A percentile compares a stretch with the other conserved stretches of the same genome.
phyloP scores from a whole-genome alignment of 441 rosid species.

The Eutrema salsugineum region DNA sequence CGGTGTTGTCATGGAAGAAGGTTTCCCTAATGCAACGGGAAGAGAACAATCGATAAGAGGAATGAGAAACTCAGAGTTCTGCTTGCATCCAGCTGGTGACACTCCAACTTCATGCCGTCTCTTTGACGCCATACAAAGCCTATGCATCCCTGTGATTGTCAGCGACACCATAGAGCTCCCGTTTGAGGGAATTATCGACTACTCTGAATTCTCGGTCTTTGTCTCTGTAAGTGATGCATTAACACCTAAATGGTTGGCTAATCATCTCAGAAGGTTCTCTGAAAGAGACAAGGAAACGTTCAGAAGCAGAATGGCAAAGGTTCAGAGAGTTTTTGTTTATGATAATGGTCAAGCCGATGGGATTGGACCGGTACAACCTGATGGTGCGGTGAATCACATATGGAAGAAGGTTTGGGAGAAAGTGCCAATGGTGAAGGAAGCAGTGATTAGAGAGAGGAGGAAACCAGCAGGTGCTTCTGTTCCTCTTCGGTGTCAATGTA shows the following conservation, averaged over 20 bases:
- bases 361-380: constrained; percentile 55
- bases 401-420: constrained; percentile 84
- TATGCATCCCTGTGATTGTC: constrained; percentile 84
- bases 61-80: constrained; percentile 85
- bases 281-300: constrained; percentile 42
- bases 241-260: constrained; percentile 64
- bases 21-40: constrained; percentile 94
- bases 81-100: constrained; percentile 97
- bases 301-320: constrained; percentile 48
- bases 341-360: constrained; percentile 63
- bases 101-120: constrained; percentile 94
- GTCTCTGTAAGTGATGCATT: constrained; percentile 68
- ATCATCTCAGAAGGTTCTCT: constrained; percentile 57
- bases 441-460: constrained; percentile 64
- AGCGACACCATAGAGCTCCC: constrained; percentile 90
- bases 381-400: constrained; percentile 87
- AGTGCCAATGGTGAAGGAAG: constrained; percentile 71
- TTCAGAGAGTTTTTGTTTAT: constrained; percentile 59
- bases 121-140: constrained; percentile 91
- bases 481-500: constrained; percentile 84
- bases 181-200: constrained; percentile 80
- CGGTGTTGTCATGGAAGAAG: constrained; percentile 80
- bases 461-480: constrained; percentile 62
- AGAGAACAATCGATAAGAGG: constrained; percentile 80
- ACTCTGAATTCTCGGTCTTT: constrained; percentile 69